A percentile compares a stretch with the other conserved stretches of the same genome.
Evolutionary conservation across 352 stramenopile genomes (phyloP).

Genomic region (Globisporangium viniferum): DNA sequence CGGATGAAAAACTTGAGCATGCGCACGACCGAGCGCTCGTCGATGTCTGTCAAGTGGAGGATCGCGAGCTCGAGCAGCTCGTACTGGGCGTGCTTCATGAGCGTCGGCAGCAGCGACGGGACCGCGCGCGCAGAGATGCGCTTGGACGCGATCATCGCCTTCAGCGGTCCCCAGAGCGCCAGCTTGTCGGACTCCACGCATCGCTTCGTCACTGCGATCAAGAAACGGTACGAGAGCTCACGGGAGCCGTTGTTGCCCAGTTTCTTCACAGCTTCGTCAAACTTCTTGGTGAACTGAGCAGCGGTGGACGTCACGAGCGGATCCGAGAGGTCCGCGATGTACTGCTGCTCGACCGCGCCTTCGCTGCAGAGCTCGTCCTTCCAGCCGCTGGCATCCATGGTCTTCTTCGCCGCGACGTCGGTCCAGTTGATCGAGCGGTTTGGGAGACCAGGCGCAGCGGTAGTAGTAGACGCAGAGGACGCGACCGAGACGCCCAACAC

Average conservation of each 20-base stretch:
- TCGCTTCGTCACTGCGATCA: conserved; percentile 52
- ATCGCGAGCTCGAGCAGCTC: conserved; percentile 62
- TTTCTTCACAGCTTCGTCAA: conserved; percentile 41
- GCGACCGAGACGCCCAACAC: conserved; percentile 49
- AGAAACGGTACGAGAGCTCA: conserved; percentile 53
- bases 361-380: conserved; percentile 45
- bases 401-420: conserved; percentile 29
- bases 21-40: conserved; percentile 69
- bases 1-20: conserved; percentile 77
- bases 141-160: conserved; percentile 47
- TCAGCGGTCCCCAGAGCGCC: conserved; percentile 50
- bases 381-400: conserved; percentile 27
- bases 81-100: conserved; percentile 72
- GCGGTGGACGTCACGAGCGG: conserved; percentile 32
- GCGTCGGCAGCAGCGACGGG: conserved; percentile 51
- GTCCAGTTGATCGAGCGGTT: conserved; percentile 46
- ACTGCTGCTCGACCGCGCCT: conserved; percentile 46
- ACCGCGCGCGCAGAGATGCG: conserved; percentile 61
- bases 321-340: conserved; percentile 51
- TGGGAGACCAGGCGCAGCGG: conserved; percentile 29
- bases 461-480: neutral
- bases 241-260: conserved; percentile 6
- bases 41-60: conserved; percentile 65
- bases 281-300: conserved; percentile 45
- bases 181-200: conserved; percentile 59